Conservation (phyloP, 73 alveolate genomes). For the Uronychia setigera region DNA sequence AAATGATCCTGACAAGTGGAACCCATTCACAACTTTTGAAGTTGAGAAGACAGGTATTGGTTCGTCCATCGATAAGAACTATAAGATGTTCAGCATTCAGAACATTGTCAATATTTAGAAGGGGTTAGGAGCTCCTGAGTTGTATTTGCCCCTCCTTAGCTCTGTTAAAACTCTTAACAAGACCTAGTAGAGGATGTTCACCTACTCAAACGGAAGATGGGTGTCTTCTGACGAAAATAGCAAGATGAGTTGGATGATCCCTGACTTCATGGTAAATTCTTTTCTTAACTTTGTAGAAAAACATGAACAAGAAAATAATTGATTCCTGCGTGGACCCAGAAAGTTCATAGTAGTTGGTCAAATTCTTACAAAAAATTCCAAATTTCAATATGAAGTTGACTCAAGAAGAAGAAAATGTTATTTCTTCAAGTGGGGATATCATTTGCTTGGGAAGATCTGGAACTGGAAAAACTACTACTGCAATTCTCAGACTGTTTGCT, state of each 20-base stretch:
- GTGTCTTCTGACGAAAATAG: not conserved
- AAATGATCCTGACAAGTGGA: constrained; percentile 2
- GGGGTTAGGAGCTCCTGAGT: too few relatives aligned
- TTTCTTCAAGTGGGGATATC: constrained; percentile 39
- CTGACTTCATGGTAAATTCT: not conserved
- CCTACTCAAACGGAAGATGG: constrained; percentile 1
- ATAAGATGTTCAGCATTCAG: not conserved
- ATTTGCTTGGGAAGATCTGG: constrained; percentile 81
- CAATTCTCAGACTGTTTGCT: constrained; percentile 70
- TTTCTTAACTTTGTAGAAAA: not conserved
- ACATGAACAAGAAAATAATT: not conserved
- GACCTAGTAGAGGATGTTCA: not conserved
- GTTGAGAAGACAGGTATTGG: too few relatives aligned
- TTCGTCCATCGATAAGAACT: not conserved
- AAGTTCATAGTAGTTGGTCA: not conserved
- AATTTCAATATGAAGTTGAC: not conserved
- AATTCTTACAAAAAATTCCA: not conserved
- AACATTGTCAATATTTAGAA: not conserved
- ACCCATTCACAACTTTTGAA: not conserved
- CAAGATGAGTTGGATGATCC: not conserved
- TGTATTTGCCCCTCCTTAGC: not conserved
- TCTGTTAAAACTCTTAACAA: not conserved
- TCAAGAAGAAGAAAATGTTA: constrained; percentile 36
- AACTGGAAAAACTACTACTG: constrained; percentile 82
- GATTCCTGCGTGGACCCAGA: not conserved